Percentiles rank a stretch among this genome's conserved stretches.
Conservation (phyloP, 2,329 filamentous ascomycete species). For the Fusarium virguliforme region DNA sequence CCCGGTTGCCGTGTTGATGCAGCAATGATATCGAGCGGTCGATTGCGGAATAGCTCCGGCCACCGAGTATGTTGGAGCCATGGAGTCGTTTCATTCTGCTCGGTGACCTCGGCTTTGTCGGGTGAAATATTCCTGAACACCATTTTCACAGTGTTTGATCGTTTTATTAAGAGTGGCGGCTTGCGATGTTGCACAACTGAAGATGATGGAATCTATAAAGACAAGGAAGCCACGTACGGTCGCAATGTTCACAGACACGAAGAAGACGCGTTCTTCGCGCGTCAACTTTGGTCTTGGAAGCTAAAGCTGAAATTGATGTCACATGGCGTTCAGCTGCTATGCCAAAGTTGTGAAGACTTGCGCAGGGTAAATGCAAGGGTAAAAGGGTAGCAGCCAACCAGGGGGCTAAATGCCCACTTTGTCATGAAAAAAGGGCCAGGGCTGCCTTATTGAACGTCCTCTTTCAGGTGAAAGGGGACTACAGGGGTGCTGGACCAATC, state of each 20-base stretch:
- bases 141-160: background rate
- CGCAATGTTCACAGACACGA: background rate
- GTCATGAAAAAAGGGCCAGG: background rate
- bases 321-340: background rate
- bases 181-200: background rate
- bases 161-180: background rate
- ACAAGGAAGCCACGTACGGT: background rate
- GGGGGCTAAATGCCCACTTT: background rate
- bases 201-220: background rate
- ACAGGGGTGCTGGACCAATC: background rate
- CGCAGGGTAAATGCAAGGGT: background rate
- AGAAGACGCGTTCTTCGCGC: background rate
- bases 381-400: background rate
- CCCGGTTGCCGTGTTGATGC: background rate
- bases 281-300: background rate
- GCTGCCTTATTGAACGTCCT: background rate
- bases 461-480: background rate
- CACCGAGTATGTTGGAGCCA: slow-evolving; percentile 14
- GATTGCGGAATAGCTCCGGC: slow-evolving; percentile 9
- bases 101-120: background rate
- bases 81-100: slow-evolving; percentile 3
- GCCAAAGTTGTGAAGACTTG: background rate
- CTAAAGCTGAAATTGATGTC: background rate
- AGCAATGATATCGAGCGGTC: slow-evolving; percentile 1
- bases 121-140: background rate